Evolutionary conservation across 805 yeast genomes (phyloP), one percentile per base, ranked within the genome.

Genomic region (Schizosaccharomyces octosporus): DNA sequence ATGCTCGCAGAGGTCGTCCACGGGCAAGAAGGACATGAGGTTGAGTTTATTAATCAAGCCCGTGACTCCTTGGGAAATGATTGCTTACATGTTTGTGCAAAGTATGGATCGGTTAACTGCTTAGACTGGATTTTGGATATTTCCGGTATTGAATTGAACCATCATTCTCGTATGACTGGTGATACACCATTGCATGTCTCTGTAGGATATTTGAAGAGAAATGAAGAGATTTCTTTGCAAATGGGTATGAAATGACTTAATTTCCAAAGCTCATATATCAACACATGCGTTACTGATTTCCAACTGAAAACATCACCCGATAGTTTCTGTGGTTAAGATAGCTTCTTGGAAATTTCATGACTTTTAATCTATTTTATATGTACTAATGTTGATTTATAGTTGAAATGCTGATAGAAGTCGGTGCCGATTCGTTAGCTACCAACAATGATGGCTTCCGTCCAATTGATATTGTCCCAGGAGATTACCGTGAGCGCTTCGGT

Each of bases 101-200:
- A 36, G 36, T 57, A 57, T 21, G 48, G 48, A 17, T 39, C 48
- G 7, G 29, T 36, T 11, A 42, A 57, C n/a, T 57, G 60, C 19
- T 41, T 57, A 9, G 48, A 57, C 39, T 57, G 48, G 43, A n/a
- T 57, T 19, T 36, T 57, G 29, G 60, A 57, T 15, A 57, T 57
- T 9, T 27, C 31, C 9, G 48, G 48, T 7, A 15, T 57, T 15
- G 45, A 57, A n/a, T 21, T 57, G 24, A 41, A 57, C 31, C 19
- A 27, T 13, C 60, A n/a, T 15, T 27, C 19, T 31, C 39, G 42
- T 27, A 57, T 57, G 48, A 41, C 39, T 19, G 42, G 42, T 19
- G 60, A 57, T 27, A 57, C 60, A 21, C 60, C 60, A 29, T 36
- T 57, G n/a, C 60, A 57, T 36, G n/a, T 57, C 31, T 39, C 60